These are phyloP conservation scores for Silene coronaria DNA, from an alignment of 179 eudicot species.

Conservation along the genomic window DNA sequence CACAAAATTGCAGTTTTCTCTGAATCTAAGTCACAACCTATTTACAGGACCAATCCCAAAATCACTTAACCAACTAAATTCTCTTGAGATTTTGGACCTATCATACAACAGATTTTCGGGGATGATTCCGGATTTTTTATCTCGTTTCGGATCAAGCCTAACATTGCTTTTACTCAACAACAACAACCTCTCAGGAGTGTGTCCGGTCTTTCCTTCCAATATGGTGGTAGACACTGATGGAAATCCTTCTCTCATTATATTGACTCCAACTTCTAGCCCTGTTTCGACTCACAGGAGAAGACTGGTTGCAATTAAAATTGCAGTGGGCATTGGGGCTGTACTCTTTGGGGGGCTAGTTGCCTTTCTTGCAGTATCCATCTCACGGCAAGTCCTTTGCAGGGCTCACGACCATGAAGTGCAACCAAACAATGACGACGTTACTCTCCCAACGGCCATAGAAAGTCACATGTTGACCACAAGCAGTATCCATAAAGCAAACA, in stretches of 20 bases:
- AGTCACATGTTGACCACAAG: slow-evolving; percentile 46
- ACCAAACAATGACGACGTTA: slow-evolving; percentile 27
- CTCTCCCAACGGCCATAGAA: slow-evolving; percentile 34
- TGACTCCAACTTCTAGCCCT: slow-evolving; percentile 2
- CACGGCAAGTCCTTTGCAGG: slow-evolving; percentile 34
- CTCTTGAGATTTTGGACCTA: slow-evolving; percentile 71
- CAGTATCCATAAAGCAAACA: slow-evolving; percentile 55
- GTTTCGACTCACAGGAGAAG: slow-evolving; percentile 21
- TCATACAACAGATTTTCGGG: slow-evolving; percentile 66
- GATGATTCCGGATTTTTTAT: slow-evolving; percentile 42
- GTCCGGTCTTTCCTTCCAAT: slow-evolving; percentile 35
- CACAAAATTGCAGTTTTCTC: slow-evolving; percentile 39
- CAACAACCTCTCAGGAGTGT: slow-evolving; percentile 52
- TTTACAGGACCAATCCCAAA: slow-evolving; percentile 53
- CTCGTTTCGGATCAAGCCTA: slow-evolving; percentile 27
- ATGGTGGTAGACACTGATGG: slow-evolving; percentile 36
- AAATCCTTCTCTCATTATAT: slow-evolving; percentile 29
- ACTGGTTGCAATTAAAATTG: slow-evolving; percentile 20
- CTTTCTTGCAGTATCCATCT: slow-evolving; percentile 32
- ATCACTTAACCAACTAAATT: slow-evolving; percentile 22
- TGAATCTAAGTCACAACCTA: slow-evolving; percentile 63
- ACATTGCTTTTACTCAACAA: slow-evolving; percentile 48
- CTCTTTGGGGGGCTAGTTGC: slow-evolving; percentile 28
- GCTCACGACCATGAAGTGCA: slow-evolving; percentile 29
- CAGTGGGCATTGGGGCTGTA: slow-evolving; percentile 36